Base-by-base conservation (phyloP, 352 stramenopile species). In the Globisporangium orthogonon region DNA sequence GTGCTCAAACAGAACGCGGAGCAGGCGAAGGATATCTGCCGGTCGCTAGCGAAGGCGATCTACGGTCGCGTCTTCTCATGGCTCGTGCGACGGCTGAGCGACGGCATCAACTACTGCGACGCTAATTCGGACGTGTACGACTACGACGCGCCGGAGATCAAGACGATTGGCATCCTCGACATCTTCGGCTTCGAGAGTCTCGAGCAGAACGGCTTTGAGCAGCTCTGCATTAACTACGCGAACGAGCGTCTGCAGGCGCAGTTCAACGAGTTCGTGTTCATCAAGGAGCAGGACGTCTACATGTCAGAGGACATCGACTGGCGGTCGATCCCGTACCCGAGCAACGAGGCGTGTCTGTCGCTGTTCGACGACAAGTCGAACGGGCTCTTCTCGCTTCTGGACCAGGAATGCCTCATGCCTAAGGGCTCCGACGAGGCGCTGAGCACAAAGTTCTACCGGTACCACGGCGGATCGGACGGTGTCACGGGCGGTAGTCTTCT, bases 21-120 rank as follows among this genome's bases (percentile, higher is more conserved):
- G 15, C 85, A 93, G 56, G 79, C 70, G 51, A 89, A 87, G 33
- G 96, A 98, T 56, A 93, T 93, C 7, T 86, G 88, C 33, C 87
- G 97, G 57, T 97, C 96, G 0, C 74, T 99, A 1, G 92, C 95
- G 13, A 99, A 99, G 66, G 87, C 94, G 11, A 94, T 98, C 10
- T 99, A 99, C 63, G 91, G 87, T 7, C 84, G 89, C 2, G 72
- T 99, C 1, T 99, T 99, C 71, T 85, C 89, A 33, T 98, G 91
- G 76, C 86, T 99, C 47, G 96, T 99, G 4, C 67, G 73, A 7
- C 79, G 85, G 30, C 60, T 95, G 29, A 92, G 79, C 54, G 81
- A 90, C 45, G 76, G 79, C n/a, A 93, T 91, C 51, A 90, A 91
- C 52, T 89, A 80, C 52, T 74, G 63, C 33, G 71, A 88, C 23